Base-by-base conservation (phyloP, 2,329 filamentous ascomycete species). In the Tetracladium maxilliforme region DNA sequence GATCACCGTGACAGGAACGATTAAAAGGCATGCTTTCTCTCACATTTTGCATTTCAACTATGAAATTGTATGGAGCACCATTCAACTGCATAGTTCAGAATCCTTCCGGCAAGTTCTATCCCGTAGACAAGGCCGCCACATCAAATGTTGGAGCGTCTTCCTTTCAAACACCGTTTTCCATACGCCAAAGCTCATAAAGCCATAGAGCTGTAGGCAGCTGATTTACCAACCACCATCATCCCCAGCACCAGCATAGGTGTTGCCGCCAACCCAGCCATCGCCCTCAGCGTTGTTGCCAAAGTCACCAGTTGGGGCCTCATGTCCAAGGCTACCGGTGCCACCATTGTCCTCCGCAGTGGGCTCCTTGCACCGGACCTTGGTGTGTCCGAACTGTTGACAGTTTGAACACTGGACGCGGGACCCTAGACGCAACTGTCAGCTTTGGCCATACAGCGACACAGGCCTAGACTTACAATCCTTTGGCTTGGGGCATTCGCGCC, bases 401-500 rank as follows among this genome's bases (percentile, higher is more conserved):
- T 70, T 70, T 27, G 42, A 48, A 48, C 70, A 75, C 43, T 68
- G 62, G 30, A 72, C 54, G 6, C 64, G 58, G n/a, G 55, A 51
- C 22, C 54, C 60, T 57, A 29, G 36, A 4, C 24, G 21, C 9
- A 12, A 17, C 21, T 25, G 6, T n/a, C 21, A 10, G 10, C 17
- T 10, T 7, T 24, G 32, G 51, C 30, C 42, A 15, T 20, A 34
- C 19, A 16, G 10, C 6, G 3, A 7, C 13, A 14, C 22, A 17
- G 28, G 16, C 19, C n/a, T 6, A 22, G 10, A 48, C 56, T 48
- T 48, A 59, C 60, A 61, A 38, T 71, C 67, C 0, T 44, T 30
- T 33, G 55, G 59, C 36, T 76, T 71, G 39, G 60, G 55, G 42
- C 76, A 82, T 27, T 52, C 44, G 45, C 65, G 71, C 14, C 54